phyloP scores from a whole-genome alignment of 306 rosid genomes.

The Elaeagnus macrophylla region DNA sequence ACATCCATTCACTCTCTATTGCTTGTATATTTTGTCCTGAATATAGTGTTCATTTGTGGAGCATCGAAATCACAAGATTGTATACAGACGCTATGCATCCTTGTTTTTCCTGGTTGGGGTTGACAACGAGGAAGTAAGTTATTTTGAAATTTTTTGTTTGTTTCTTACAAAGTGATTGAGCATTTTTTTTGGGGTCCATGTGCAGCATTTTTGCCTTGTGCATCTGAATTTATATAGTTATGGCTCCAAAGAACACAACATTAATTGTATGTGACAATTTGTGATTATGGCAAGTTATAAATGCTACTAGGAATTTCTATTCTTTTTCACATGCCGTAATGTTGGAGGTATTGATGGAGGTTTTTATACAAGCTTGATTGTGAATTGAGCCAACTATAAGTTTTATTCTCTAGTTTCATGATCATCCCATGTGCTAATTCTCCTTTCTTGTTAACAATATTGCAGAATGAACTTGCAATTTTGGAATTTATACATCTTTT shows the following conservation, averaged over 20 bases:
- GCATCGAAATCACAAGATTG: conserved; percentile 94
- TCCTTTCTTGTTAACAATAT: conserved; percentile 10
- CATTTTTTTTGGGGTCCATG: no score
- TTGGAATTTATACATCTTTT: conserved; percentile 89
- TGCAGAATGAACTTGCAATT: conserved; percentile 90
- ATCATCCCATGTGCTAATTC: neutral
- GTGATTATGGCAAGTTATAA: neutral
- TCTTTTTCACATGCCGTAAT: neutral
- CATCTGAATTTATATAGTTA: no score
- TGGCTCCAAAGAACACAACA: no score
- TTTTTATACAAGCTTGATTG: no score
- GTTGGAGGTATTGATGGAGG: neutral
- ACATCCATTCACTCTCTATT: conserved; percentile 4
- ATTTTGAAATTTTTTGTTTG: neutral
- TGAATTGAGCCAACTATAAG: conserved; percentile 3
- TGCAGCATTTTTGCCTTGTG: no score
- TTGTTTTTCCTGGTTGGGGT: conserved; percentile 94
- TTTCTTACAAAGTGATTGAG: conserved; percentile 2
- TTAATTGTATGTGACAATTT: no score
- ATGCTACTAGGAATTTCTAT: neutral
- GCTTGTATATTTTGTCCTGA: conserved; percentile 27
- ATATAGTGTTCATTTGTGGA: conserved; percentile 93
- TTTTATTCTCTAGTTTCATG: neutral
- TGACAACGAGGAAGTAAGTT: conserved; percentile 74
- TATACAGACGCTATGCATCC: conserved; percentile 91